These are phyloP conservation scores for Calonectria honghensis DNA, from an alignment of 2,329 filamentous ascomycete species.

Conservation along the genomic window DNA sequence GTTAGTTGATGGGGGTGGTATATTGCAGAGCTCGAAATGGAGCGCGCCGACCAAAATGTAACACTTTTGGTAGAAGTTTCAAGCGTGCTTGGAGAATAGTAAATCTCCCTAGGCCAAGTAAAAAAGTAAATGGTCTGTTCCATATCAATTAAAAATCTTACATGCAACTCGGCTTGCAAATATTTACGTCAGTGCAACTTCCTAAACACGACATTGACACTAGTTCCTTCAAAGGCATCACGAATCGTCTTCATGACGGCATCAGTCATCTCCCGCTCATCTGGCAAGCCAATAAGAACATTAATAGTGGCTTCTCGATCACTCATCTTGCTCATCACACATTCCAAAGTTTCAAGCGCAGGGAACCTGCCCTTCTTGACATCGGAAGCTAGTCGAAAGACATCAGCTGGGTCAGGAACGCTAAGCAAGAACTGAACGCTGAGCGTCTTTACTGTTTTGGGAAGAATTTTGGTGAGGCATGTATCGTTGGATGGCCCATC, in stretches of 20 bases:
- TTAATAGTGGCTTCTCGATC: too few species aligned
- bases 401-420: neutral
- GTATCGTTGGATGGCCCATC: too few species aligned
- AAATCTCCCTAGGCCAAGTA: neutral
- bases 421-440: neutral
- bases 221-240: neutral
- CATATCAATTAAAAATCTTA: neutral
- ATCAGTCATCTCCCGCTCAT: too few species aligned
- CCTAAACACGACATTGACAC: neutral
- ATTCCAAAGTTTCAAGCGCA: neutral
- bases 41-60: slow-evolving; percentile 49
- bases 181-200: neutral
- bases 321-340: neutral
- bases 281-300: too few species aligned
- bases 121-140: neutral
- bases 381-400: neutral
- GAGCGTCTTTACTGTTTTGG: neutral
- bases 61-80: slow-evolving; percentile 37
- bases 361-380: neutral
- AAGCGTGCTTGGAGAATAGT: slow-evolving; percentile 3
- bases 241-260: neutral
- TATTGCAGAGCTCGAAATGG: slow-evolving; percentile 48
- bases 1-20: slow-evolving; percentile 51
- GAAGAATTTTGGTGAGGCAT: neutral
- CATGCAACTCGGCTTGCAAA: too few species aligned